These are phyloP conservation scores for Stemphylium beticola DNA, from an alignment of 2,329 filamentous ascomycete genomes.

Conservation along the genomic window DNA sequence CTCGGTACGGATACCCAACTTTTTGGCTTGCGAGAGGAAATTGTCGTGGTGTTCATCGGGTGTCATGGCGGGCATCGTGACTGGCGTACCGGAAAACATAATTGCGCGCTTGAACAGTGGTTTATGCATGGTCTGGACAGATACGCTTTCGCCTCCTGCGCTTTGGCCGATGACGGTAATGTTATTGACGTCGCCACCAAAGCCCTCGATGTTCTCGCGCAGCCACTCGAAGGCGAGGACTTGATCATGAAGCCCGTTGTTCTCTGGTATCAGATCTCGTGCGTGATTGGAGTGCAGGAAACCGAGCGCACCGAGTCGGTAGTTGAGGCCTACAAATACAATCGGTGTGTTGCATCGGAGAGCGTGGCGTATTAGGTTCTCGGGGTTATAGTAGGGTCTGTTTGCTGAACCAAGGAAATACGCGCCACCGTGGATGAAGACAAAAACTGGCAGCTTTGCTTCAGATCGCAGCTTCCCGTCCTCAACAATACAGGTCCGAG, in stretches of 20 bases:
- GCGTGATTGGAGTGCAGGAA: slow-evolving; percentile 53
- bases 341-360: slow-evolving; percentile 11
- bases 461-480: slow-evolving; percentile 10
- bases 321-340: slow-evolving; percentile 21
- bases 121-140: slow-evolving; percentile 12
- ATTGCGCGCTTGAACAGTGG: slow-evolving; percentile 24
- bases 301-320: slow-evolving; percentile 35
- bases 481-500: slow-evolving; percentile 53
- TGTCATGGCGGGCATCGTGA: slow-evolving; percentile 24
- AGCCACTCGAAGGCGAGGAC: slow-evolving; percentile 47
- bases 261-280: slow-evolving; percentile 34
- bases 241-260: slow-evolving; percentile 43
- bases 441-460: slow-evolving; percentile 54
- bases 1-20: slow-evolving; percentile 7
- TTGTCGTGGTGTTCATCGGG: slow-evolving; percentile 16
- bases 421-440: slow-evolving; percentile 61
- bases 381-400: slow-evolving; percentile 59
- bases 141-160: slow-evolving; percentile 44
- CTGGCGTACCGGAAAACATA: slow-evolving; percentile 19
- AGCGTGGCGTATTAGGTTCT: slow-evolving; percentile 13
- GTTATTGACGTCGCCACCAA: slow-evolving; percentile 42
- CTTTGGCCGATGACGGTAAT: slow-evolving; percentile 8
- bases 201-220: slow-evolving; percentile 39
- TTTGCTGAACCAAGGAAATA: slow-evolving; percentile 56
- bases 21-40: slow-evolving; percentile 13